Conservation (phyloP, 192 early-diverging fungal species). For the Backusella luteola region DNA sequence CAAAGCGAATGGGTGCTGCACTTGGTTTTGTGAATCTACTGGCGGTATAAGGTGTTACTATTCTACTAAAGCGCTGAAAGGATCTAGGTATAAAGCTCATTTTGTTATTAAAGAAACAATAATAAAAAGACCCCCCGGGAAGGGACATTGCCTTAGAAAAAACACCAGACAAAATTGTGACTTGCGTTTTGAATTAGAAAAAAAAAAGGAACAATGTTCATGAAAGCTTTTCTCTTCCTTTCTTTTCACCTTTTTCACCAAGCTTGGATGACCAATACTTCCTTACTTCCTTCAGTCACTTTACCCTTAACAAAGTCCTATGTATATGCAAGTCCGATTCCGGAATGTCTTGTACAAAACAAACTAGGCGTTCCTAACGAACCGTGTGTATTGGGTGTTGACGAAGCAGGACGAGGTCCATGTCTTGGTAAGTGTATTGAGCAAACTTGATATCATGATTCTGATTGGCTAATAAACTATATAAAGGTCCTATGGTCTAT, state of each 20-base stretch:
- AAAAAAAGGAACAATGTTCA: neutral
- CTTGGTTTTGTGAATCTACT: neutral
- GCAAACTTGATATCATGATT: neutral
- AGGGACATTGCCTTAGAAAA: neutral
- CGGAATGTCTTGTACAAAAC: constrained; percentile 11
- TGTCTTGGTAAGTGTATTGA: constrained; percentile 63
- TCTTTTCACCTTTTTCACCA: neutral
- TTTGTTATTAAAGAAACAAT: neutral
- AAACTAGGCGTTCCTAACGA: constrained; percentile 28
- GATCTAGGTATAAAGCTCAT: constrained; percentile 6
- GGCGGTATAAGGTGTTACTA: neutral
- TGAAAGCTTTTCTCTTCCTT: neutral
- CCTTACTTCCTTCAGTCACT: constrained; percentile 15
- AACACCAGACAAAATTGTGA: neutral
- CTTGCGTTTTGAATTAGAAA: neutral
- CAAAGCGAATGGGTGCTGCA: neutral
- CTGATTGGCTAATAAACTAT: neutral
- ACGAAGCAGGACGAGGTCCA: constrained; percentile 97
- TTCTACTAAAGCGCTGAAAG: neutral
- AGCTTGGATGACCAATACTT: neutral
- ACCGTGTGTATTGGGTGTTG: constrained; percentile 83
- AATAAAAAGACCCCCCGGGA: neutral
- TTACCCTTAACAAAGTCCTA: constrained; percentile 42
- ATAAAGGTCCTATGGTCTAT: constrained; percentile 93
- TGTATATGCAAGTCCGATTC: constrained; percentile 36